A percentile compares a stretch with the other conserved stretches of the same genome.
Evolutionary conservation across 2,329 filamentous ascomycete genomes (phyloP).

Genomic region (Fusarium praegraminearum): DNA sequence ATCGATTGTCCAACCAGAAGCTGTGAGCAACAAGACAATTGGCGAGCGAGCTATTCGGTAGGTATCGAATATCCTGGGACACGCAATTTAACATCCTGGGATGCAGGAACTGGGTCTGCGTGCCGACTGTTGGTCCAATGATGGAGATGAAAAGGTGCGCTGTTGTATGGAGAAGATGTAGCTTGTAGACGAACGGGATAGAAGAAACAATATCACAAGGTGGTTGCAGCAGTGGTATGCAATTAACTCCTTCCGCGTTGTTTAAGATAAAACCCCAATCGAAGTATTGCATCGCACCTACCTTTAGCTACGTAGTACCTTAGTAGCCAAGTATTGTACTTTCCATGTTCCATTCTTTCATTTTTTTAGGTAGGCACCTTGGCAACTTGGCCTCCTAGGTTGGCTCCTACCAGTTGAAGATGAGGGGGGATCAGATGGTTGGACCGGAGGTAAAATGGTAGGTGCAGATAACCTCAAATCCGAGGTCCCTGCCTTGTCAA

Average conservation of each 20-base stretch:
- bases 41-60: constrained; percentile 40
- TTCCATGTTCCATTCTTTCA: neutral
- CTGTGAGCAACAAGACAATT: constrained; percentile 21
- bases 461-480: constrained; percentile 34
- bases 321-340: neutral
- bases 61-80: constrained; percentile 41
- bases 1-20: constrained; percentile 48
- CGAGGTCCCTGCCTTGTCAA: constrained; percentile 22
- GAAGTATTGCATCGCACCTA: neutral
- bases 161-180: constrained; percentile 30
- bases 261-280: constrained; percentile 16
- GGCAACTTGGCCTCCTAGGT: neutral
- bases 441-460: constrained; percentile 26
- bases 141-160: constrained; percentile 22
- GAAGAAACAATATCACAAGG: constrained; percentile 40
- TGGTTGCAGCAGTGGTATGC: constrained; percentile 24
- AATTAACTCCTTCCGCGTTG: constrained; percentile 17
- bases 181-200: constrained; percentile 12
- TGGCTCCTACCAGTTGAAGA: constrained; percentile 10
- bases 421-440: constrained; percentile 2
- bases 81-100: constrained; percentile 32
- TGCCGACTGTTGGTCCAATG: constrained; percentile 27
- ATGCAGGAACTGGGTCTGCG: constrained; percentile 47
- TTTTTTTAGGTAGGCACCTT: constrained; percentile 5
- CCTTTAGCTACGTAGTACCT: neutral